Evolutionary conservation across 2,329 filamentous ascomycete species (phyloP).

Genomic region (Ophiocordyceps australis): DNA sequence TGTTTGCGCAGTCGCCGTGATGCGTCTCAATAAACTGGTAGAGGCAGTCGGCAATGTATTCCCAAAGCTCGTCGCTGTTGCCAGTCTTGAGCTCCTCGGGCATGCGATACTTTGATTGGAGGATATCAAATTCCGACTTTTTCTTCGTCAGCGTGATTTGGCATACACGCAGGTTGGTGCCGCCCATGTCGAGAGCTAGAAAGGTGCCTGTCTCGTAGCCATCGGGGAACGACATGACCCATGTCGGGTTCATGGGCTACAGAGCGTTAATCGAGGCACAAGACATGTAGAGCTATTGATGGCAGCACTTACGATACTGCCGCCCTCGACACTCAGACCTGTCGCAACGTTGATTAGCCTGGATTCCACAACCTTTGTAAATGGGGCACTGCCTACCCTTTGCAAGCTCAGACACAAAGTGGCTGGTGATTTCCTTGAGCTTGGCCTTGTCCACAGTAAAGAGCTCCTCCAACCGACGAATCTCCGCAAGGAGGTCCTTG

Average conservation of each 20-base stretch:
- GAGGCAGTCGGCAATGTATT: conserved; percentile 84
- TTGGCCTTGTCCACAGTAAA: conserved; percentile 65
- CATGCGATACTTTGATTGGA: conserved; percentile 91
- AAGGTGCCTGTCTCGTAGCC: conserved; percentile 78
- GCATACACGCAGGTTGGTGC: conserved; percentile 88
- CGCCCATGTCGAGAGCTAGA: conserved; percentile 86
- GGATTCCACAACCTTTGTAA: neutral
- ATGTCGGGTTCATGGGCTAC: conserved; percentile 93
- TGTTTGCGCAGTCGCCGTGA: conserved; percentile 44
- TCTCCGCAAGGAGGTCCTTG: conserved; percentile 62
- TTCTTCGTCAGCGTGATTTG: conserved; percentile 77
- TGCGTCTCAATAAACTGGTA: conserved; percentile 81
- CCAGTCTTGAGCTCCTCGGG: conserved; percentile 84
- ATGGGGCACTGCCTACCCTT: conserved; percentile 43
- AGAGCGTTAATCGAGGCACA: neutral
- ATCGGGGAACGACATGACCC: conserved; percentile 81
- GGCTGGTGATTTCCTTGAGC: conserved; percentile 77
- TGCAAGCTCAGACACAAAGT: conserved; percentile 75
- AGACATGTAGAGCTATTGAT: no score
- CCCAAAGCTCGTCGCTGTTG: conserved; percentile 73
- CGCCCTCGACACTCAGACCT: conserved; percentile 75
- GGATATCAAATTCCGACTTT: conserved; percentile 83
- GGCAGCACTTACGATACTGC: conserved; percentile 59
- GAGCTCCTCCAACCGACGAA: conserved; percentile 64
- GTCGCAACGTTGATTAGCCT: conserved; percentile 1